Base-by-base conservation (phyloP, 192 early-diverging fungal genomes). In the Gigaspora rosea region DNA sequence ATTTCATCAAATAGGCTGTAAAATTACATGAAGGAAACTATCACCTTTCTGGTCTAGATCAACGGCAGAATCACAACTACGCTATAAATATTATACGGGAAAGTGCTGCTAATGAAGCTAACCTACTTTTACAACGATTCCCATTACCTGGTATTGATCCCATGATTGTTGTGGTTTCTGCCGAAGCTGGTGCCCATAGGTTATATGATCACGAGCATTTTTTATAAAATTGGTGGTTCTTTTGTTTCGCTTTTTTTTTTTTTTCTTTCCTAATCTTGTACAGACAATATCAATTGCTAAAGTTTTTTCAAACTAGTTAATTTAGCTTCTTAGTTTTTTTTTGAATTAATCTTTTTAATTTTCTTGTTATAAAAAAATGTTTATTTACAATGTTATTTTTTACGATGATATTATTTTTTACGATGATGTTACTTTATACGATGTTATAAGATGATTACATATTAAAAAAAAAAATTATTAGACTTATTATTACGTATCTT, bases 161-260 rank as follows among this genome's bases (percentile, higher is more conserved):
- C 15, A 49, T 8, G 18, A 76, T 52, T 33, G 51, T 76, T 1
- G 32, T 76, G 2, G 3, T 76, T 41, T 76, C 75, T 41, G 75
- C 75, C 1, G 75, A 76, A 76, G 75, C 62, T 51, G 75, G 27
- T n/a, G 75, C 75, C n/a, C 75, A 76, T 52, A 49, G 75, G 7
- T 66, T 76, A 66, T 76, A 63, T 36, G 75, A 76, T 67, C 50
- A 46, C 4, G 49, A 65, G 22, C 18, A 69, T 8, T 32, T 51
- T 27, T 10, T 16, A 41, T 50, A 69, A 27, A 3, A 36, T 46
- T 46, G 11, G 36, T 15, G 1, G 33, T 62, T 8, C 4, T 32
- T 62, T 6, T 41, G 41, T 41, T 27, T 27, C 27, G 27, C 0
- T 27, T 27, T 27, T 27, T 27, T 27, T 7, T 3, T 32, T 62